Conservation (phyloP, 225 moss, liverwort and hornwort genomes). For the Polytrichum formosum region DNA sequence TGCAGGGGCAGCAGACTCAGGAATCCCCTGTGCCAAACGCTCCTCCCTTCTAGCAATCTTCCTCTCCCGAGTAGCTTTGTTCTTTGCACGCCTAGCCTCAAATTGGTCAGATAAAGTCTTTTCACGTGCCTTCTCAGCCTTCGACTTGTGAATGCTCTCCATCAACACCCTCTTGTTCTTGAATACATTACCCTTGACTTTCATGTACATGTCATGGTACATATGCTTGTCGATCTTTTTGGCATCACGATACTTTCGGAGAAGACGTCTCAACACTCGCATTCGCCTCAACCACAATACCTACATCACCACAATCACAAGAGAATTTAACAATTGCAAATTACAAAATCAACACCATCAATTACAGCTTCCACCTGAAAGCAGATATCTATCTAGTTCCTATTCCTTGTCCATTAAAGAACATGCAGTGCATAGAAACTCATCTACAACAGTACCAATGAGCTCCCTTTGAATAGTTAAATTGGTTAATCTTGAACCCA, state of each 20-base stretch:
- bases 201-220: slow-evolving; percentile 95
- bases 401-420: too few species aligned
- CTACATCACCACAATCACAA: slow-evolving; percentile 8
- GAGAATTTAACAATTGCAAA: neutral
- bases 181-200: slow-evolving; percentile 85
- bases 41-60: slow-evolving; percentile 82
- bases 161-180: slow-evolving; percentile 87
- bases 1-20: slow-evolving; percentile 24
- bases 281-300: slow-evolving; percentile 74
- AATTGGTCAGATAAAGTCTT: slow-evolving; percentile 81
- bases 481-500: too few species aligned
- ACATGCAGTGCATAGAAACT: neutral
- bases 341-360: neutral
- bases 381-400: too few species aligned
- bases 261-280: slow-evolving; percentile 71
- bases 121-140: slow-evolving; percentile 82
- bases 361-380: too few species aligned
- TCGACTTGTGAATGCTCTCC: slow-evolving; percentile 84
- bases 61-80: slow-evolving; percentile 75
- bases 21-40: slow-evolving; percentile 64
- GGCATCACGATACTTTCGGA: slow-evolving; percentile 77
- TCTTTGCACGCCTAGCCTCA: slow-evolving; percentile 79
- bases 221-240: slow-evolving; percentile 89
- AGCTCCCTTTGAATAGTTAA: too few species aligned
- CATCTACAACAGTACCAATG: too few species aligned